Evolutionary conservation across 495 filamentous ascomycete genomes (phyloP).

Genomic region (Letharia lupina): DNA sequence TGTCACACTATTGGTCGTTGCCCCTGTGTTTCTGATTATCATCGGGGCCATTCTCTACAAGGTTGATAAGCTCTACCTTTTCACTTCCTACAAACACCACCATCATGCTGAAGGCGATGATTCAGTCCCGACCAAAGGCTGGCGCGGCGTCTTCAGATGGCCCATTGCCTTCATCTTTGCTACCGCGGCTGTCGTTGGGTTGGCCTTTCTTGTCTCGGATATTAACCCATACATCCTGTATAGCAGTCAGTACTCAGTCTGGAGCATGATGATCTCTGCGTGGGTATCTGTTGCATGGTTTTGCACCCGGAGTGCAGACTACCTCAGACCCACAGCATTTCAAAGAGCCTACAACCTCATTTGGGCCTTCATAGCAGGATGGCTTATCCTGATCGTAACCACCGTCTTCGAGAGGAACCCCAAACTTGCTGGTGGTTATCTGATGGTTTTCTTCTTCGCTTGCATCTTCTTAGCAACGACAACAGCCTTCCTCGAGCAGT

Average conservation of each 20-base stretch:
- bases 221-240: conserved; percentile 83
- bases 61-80: conserved; percentile 73
- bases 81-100: conserved; percentile 53
- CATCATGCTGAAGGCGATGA: conserved; percentile 50
- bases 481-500: conserved; percentile 69
- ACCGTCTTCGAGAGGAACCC: conserved; percentile 66
- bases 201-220: conserved; percentile 69
- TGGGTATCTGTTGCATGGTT: conserved; percentile 81
- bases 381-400: conserved; percentile 60
- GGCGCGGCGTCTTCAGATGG: conserved; percentile 75
- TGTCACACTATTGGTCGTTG: conserved; percentile 68
- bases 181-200: conserved; percentile 57
- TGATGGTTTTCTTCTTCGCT: conserved; percentile 71
- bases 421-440: conserved; percentile 69
- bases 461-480: conserved; percentile 65
- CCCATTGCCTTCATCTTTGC: conserved; percentile 67
- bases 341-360: conserved; percentile 71
- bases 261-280: conserved; percentile 74
- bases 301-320: conserved; percentile 71
- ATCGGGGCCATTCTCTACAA: conserved; percentile 59
- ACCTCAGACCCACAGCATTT: conserved; percentile 76
- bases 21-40: conserved; percentile 60
- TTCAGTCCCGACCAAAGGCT: conserved; percentile 58
- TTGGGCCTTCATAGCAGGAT: conserved; percentile 72
- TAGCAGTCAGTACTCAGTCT: conserved; percentile 75